A percentile compares a stretch with the other conserved stretches of the same genome.
Conservation (phyloP, 768 basidiomycete genomes). For the Trametes gibbosa region DNA sequence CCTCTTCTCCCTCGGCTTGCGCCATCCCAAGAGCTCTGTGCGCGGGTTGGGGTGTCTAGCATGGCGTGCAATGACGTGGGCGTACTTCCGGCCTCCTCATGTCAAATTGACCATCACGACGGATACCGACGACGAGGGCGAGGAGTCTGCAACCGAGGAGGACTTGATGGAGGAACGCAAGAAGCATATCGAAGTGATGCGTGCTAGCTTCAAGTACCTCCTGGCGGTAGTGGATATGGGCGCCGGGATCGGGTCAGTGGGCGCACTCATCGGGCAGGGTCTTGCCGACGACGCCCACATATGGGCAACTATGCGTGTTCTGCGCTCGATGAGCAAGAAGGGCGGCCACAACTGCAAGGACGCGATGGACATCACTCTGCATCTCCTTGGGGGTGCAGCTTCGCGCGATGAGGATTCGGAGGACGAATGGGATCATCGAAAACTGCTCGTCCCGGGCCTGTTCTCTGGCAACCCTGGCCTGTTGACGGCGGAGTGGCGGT, state of each 20-base stretch:
- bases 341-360: constrained; percentile 51
- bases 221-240: constrained; percentile 54
- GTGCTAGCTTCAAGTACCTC: constrained; percentile 47
- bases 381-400: constrained; percentile 5
- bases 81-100: constrained; percentile 55
- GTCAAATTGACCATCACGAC: constrained; percentile 16
- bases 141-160: constrained; percentile 26
- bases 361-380: constrained; percentile 49
- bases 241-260: constrained; percentile 56
- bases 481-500: constrained; percentile 49
- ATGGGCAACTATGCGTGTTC: constrained; percentile 45
- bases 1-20: constrained; percentile 53
- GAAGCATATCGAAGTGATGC: constrained; percentile 14
- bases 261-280: constrained; percentile 44
- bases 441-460: constrained; percentile 49
- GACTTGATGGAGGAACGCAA: constrained; percentile 27
- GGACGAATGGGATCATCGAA: constrained; percentile 44
- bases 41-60: constrained; percentile 57
- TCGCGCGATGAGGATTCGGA: background rate
- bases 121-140: constrained; percentile 27
- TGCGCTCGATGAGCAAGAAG: constrained; percentile 57
- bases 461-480: constrained; percentile 59
- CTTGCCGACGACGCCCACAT: constrained; percentile 38
- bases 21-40: constrained; percentile 61
- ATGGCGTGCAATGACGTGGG: constrained; percentile 69